A percentile compares a stretch with the other conserved stretches of the same genome.
Conservation (phyloP, 2,329 filamentous ascomycete genomes). For the Fusarium circinatum region DNA sequence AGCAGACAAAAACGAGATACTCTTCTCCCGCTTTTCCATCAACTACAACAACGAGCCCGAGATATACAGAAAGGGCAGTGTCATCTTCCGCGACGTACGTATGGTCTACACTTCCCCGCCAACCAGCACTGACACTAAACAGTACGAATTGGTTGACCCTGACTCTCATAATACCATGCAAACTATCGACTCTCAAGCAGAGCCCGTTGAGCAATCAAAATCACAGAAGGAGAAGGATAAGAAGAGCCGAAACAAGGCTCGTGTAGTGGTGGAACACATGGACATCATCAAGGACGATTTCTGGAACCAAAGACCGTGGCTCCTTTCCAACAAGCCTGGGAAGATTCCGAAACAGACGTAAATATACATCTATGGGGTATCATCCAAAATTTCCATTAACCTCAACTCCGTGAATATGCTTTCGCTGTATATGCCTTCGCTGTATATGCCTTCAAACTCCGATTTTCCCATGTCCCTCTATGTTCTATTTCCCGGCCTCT, state of each 20-base stretch:
- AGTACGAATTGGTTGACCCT: conserved; percentile 78
- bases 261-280: conserved; percentile 83
- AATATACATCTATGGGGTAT: conserved; percentile 47
- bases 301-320: conserved; percentile 88
- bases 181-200: conserved; percentile 60
- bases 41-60: conserved; percentile 98
- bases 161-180: conserved; percentile 57
- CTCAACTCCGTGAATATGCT: conserved; percentile 45
- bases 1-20: conserved; percentile 93
- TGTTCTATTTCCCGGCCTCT: conserved; percentile 35
- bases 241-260: conserved; percentile 83
- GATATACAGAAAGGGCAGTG: conserved; percentile 92
- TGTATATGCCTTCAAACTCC: conserved; percentile 25
- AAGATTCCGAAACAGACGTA: conserved; percentile 71
- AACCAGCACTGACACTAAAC: conserved; percentile 37
- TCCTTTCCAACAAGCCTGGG: conserved; percentile 78
- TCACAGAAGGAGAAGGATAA: conserved; percentile 85
- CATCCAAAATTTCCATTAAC: conserved; percentile 39
- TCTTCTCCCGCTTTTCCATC: conserved; percentile 88
- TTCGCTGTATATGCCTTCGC: conserved; percentile 25
- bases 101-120: too few species aligned
- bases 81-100: conserved; percentile 83
- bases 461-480: conserved; percentile 6
- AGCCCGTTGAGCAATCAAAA: conserved; percentile 71
- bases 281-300: conserved; percentile 97